Percentiles rank a stretch among this genome's conserved stretches.
These are phyloP conservation scores for Fusarium coicis DNA, from an alignment of 2,329 filamentous ascomycete species.

Conservation along the genomic window DNA sequence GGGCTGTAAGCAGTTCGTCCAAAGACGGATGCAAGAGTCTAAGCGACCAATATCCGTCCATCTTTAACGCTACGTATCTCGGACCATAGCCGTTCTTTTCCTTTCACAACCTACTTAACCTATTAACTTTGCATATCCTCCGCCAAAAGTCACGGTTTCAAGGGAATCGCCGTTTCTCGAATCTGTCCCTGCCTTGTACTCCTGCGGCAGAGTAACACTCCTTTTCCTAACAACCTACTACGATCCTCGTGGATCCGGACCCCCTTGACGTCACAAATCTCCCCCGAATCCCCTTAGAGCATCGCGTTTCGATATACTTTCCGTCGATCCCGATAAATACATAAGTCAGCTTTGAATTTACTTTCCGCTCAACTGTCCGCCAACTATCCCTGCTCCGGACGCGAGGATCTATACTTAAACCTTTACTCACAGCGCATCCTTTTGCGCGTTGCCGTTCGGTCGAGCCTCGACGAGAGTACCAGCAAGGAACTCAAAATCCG, in stretches of 20 bases:
- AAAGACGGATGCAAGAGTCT: constrained; percentile 23
- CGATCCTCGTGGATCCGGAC: constrained; percentile 26
- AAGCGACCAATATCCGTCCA: constrained; percentile 19
- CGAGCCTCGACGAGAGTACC: constrained; percentile 16
- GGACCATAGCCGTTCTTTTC: constrained; percentile 6
- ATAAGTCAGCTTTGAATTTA: constrained; percentile 25
- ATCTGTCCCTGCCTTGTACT: constrained; percentile 18
- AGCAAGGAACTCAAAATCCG: constrained; percentile 36
- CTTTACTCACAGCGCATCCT: not conserved
- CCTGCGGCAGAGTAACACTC: constrained; percentile 24
- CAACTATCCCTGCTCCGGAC: constrained; percentile 3
- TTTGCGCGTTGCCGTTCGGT: not conserved
- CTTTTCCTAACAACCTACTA: constrained; percentile 7
- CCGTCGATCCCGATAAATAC: constrained; percentile 38
- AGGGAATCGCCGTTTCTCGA: constrained; percentile 10
- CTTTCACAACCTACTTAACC: constrained; percentile 9
- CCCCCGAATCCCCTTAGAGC: constrained; percentile 29
- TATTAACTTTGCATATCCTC: constrained; percentile 17
- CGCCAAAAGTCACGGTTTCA: constrained; percentile 6
- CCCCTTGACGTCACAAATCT: constrained; percentile 44
- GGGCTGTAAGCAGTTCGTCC: constrained; percentile 15
- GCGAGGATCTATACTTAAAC: constrained; percentile 1
- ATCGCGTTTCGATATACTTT: constrained; percentile 35
- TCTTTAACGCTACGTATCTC: constrained; percentile 25
- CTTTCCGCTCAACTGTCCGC: constrained; percentile 20